A percentile compares a stretch with the other conserved stretches of the same genome.
These are phyloP conservation scores for Panicum virgatum DNA, from an alignment of 202 grass and related monocot species.

Conservation along the genomic window DNA sequence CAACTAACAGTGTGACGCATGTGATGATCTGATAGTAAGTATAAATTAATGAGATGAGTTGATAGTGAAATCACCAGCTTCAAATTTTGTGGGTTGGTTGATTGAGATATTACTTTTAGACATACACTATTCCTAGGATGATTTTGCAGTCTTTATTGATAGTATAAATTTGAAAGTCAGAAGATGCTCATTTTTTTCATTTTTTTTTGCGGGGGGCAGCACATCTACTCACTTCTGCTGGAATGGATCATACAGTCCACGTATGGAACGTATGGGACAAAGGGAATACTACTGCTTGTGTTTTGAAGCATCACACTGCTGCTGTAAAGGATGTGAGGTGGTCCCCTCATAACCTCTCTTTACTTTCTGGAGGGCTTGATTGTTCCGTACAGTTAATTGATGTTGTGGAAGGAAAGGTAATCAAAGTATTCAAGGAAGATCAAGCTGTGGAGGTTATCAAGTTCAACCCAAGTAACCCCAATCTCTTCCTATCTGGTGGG, in stretches of 20 bases:
- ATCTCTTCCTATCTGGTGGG: constrained; percentile 82
- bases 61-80: not conserved
- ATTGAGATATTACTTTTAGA: not conserved
- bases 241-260: constrained; percentile 73
- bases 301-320: constrained; percentile 68
- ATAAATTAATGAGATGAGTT: not conserved
- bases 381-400: constrained; percentile 61
- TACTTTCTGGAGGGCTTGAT: constrained; percentile 85
- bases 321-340: constrained; percentile 87
- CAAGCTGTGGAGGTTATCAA: constrained; percentile 82
- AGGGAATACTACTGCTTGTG: constrained; percentile 51
- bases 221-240: constrained; percentile 94
- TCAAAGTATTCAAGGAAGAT: constrained; percentile 68
- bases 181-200: constrained; percentile 4
- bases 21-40: not conserved
- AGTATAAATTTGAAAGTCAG: not conserved
- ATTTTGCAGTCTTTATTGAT: constrained; percentile 12
- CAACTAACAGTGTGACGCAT: not conserved
- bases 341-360: constrained; percentile 47
- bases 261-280: constrained; percentile 84
- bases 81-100: constrained; percentile 5
- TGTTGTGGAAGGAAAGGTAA: constrained; percentile 62
- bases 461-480: constrained; percentile 63
- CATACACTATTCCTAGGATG: not conserved
- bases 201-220: constrained; percentile 38